A percentile compares a stretch with the other conserved stretches of the same genome.
Conservation (phyloP, 148 eudicot species). For the Rhododendron molle region DNA sequence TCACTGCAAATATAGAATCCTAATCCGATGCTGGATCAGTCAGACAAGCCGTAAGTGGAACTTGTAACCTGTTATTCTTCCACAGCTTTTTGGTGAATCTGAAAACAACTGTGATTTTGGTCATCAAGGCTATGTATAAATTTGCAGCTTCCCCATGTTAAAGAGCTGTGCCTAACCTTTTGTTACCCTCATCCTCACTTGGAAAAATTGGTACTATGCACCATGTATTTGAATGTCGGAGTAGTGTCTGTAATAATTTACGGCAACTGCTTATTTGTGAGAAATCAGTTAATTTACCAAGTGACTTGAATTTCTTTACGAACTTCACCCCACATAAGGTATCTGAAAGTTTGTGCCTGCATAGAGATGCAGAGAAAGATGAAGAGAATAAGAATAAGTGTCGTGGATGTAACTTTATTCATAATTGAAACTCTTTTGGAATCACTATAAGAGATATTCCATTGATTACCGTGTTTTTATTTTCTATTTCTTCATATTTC, state of each 20-base stretch:
- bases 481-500: no score
- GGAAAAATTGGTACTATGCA: background rate
- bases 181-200: background rate
- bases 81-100: background rate
- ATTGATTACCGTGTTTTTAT: no score
- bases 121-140: background rate
- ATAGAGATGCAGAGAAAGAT: background rate
- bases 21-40: background rate
- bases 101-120: background rate
- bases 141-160: background rate
- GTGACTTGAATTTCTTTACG: background rate
- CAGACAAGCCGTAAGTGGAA: background rate
- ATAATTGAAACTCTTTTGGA: background rate
- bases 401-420: no score
- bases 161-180: background rate
- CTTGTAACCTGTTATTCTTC: background rate
- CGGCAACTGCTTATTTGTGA: background rate
- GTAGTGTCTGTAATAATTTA: background rate
- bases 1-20: background rate
- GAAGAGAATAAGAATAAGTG: background rate
- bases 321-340: background rate
- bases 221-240: background rate
- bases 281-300: background rate
- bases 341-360: background rate
- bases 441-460: background rate